phyloP scores from a whole-genome alignment of 2,329 filamentous ascomycete species.

The Cadophora gregata region DNA sequence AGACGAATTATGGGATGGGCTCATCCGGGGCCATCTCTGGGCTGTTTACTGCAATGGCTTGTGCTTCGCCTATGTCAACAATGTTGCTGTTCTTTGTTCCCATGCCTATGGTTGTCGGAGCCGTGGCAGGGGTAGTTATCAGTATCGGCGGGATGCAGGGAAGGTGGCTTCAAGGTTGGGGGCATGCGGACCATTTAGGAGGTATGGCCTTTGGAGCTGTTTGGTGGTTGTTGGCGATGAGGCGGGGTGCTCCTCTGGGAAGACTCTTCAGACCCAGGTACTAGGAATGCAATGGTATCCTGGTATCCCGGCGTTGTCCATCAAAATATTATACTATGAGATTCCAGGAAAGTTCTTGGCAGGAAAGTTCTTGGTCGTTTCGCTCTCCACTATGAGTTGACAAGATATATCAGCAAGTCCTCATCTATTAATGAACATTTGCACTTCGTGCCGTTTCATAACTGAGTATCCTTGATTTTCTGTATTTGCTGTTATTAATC shows the following conservation, averaged over 20 bases:
- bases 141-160: constrained; percentile 26
- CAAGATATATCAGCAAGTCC: not conserved
- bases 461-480: not conserved
- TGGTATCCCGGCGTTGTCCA: not conserved
- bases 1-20: constrained; percentile 19
- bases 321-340: not conserved
- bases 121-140: not conserved
- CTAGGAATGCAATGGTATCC: not conserved
- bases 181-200: constrained; percentile 33
- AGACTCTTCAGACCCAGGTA: constrained; percentile 1
- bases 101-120: constrained; percentile 22
- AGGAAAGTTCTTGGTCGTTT: not conserved
- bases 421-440: not conserved
- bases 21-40: constrained; percentile 29
- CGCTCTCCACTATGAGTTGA: no score
- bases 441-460: not conserved
- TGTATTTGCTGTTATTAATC: not conserved
- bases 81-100: constrained; percentile 25
- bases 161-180: constrained; percentile 20
- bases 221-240: constrained; percentile 17
- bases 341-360: not conserved
- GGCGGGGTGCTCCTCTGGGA: constrained; percentile 10
- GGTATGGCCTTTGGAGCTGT: constrained; percentile 22
- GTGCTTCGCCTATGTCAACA: not conserved
- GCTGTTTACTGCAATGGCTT: constrained; percentile 20